phyloP scores from a whole-genome alignment of 768 basidiomycete species.

The Rhodotorula taiwanensis region DNA sequence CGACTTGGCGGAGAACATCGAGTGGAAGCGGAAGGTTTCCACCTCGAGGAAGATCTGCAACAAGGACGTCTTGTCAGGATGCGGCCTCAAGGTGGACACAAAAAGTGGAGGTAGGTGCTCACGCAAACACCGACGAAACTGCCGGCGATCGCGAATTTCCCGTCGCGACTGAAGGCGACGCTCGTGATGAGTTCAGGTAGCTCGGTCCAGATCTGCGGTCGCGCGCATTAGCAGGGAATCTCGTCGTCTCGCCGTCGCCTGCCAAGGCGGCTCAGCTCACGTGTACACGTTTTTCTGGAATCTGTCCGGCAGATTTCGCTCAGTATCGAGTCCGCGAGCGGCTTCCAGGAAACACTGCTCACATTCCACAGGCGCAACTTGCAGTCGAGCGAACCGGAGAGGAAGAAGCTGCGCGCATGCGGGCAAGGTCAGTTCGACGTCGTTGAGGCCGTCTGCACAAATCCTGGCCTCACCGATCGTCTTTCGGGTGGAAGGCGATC shows the following conservation, averaged over 20 bases:
- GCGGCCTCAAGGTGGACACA: no score
- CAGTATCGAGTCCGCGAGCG: accelerated
- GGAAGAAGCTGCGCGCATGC: constrained; percentile 34
- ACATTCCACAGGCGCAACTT: constrained; percentile 41
- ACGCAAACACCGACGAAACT: constrained; percentile 37
- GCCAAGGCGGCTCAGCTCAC: background rate
- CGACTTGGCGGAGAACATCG: constrained; percentile 28
- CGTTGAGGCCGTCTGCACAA: no score
- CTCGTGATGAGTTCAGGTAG: constrained; percentile 40
- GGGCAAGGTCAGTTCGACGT: no score
- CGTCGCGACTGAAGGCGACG: constrained; percentile 41
- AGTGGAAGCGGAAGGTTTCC: constrained; percentile 29
- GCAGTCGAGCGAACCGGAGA: constrained; percentile 40
- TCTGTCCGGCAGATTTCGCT: background rate
- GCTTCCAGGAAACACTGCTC: background rate
- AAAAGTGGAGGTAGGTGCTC: background rate
- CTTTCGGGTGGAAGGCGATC: constrained; percentile 41
- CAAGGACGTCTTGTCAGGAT: background rate
- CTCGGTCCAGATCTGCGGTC: constrained; percentile 36
- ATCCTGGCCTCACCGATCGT: constrained; percentile 36
- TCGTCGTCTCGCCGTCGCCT: background rate
- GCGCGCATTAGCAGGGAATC: background rate
- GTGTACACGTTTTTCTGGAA: constrained; percentile 38
- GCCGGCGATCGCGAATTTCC: constrained; percentile 37
- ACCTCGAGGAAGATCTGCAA: constrained; percentile 37